These are phyloP conservation scores for Phytomonas francai DNA, from an alignment of 208 protist genomes.

Conservation along the genomic window DNA sequence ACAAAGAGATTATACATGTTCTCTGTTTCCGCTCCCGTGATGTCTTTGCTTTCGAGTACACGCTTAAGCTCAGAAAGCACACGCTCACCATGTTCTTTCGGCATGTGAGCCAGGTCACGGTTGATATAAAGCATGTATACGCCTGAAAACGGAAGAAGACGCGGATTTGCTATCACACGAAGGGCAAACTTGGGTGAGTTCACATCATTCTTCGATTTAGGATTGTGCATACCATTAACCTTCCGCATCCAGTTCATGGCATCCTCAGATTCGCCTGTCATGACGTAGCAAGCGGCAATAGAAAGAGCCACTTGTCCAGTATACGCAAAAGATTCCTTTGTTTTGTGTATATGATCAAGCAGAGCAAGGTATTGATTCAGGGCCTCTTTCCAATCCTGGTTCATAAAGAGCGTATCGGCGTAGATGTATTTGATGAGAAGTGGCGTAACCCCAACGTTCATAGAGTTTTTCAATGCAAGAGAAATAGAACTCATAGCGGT, in stretches of 20 bases:
- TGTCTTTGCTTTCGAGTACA: constrained; percentile 52
- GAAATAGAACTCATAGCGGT: constrained; percentile 69
- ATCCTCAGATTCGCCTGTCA: constrained; percentile 61
- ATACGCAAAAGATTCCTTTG: constrained; percentile 82
- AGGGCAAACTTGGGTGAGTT: constrained; percentile 82
- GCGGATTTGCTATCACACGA: constrained; percentile 62
- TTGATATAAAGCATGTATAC: constrained; percentile 91
- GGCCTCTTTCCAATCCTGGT: constrained; percentile 74
- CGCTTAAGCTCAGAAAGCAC: constrained; percentile 58
- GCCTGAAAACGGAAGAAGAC: constrained; percentile 63
- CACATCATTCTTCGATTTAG: constrained; percentile 86
- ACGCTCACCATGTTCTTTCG: constrained; percentile 57
- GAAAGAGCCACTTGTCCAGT: constrained; percentile 81
- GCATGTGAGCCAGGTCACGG: constrained; percentile 88
- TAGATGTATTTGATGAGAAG: constrained; percentile 83
- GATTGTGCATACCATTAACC: constrained; percentile 81
- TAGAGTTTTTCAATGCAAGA: constrained; percentile 63
- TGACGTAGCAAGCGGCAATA: constrained; percentile 74
- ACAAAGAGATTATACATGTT: constrained; percentile 81
- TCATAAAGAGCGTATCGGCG: constrained; percentile 89
- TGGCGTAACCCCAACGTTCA: constrained; percentile 55
- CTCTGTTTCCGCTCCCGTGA: constrained; percentile 59
- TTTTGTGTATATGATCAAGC: constrained; percentile 54
- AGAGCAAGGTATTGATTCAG: constrained; percentile 51
- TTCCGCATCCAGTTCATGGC: constrained; percentile 68